Evolutionary conservation across 208 protist genomes (phyloP).

Genomic region (Leishmania arabica): DNA sequence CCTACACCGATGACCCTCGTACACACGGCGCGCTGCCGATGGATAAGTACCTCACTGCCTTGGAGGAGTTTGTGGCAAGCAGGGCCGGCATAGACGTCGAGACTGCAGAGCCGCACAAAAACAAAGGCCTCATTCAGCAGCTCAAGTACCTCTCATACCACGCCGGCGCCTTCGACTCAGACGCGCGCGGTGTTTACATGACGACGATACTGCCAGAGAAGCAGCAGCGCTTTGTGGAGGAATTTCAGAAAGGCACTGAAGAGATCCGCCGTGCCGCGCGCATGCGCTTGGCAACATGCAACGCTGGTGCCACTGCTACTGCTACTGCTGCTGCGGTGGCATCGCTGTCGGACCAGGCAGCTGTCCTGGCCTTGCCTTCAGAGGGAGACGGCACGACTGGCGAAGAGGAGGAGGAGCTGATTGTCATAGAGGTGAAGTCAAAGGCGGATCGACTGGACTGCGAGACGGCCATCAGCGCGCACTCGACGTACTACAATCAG

Average conservation of each 20-base stretch:
- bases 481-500: slow-evolving; percentile 89
- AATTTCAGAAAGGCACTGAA: slow-evolving; percentile 70
- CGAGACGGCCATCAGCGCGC: slow-evolving; percentile 79
- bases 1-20: slow-evolving; percentile 76
- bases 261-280: slow-evolving; percentile 64
- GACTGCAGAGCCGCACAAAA: slow-evolving; percentile 69
- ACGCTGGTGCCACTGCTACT: slow-evolving; percentile 4
- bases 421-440: slow-evolving; percentile 43
- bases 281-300: slow-evolving; percentile 32
- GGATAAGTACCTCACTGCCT: slow-evolving; percentile 73
- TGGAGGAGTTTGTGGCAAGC: slow-evolving; percentile 83
- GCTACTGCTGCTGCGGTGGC: not conserved
- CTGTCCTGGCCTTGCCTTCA: not conserved
- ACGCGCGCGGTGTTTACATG: slow-evolving; percentile 57
- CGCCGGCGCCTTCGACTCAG: slow-evolving; percentile 62
- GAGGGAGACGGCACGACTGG: slow-evolving; percentile 1
- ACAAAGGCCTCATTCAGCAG: slow-evolving; percentile 86
- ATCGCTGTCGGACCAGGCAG: not conserved
- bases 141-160: slow-evolving; percentile 60
- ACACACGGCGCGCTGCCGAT: slow-evolving; percentile 74
- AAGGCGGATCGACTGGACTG: slow-evolving; percentile 69
- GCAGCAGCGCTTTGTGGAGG: slow-evolving; percentile 68
- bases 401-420: slow-evolving; percentile 48
- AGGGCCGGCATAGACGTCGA: slow-evolving; percentile 68
- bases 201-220: slow-evolving; percentile 75